Percentiles rank a stretch among this genome's conserved stretches.
These are phyloP conservation scores for Fagus sylvatica DNA, from an alignment of 306 rosid genomes.

Conservation along the genomic window DNA sequence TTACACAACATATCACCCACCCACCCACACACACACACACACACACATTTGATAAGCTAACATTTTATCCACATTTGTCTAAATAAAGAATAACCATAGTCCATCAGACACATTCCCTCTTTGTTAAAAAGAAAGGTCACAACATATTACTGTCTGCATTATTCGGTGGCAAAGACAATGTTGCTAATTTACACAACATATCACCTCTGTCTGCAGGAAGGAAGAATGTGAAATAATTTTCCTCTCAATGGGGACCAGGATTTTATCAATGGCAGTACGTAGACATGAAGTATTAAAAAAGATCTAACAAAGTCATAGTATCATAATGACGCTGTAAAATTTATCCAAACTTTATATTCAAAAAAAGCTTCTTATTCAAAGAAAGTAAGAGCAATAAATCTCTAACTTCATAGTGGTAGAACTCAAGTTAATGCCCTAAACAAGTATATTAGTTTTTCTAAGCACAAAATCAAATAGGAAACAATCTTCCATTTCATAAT, in stretches of 20 bases:
- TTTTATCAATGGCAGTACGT: not conserved
- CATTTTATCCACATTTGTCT: too few species aligned
- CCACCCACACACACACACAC: too few species aligned
- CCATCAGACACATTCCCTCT: not conserved
- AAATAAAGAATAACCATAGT: not conserved
- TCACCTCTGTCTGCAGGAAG: not conserved
- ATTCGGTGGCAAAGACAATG: not conserved
- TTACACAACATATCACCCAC: too few species aligned
- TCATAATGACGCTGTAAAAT: not conserved
- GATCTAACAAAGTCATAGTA: not conserved
- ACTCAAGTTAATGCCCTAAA: not conserved
- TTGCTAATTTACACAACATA: not conserved
- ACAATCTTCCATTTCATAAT: not conserved
- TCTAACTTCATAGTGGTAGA: not conserved
- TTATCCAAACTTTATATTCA: not conserved
- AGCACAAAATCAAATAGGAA: not conserved
- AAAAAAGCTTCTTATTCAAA: not conserved
- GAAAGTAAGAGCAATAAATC: not conserved
- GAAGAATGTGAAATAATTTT: not conserved
- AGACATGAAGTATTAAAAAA: too few species aligned
- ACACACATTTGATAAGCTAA: too few species aligned
- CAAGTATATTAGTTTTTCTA: not conserved
- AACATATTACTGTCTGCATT: not conserved
- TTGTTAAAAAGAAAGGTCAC: not conserved
- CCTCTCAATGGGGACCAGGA: not conserved